Evolutionary conservation across 1,139 yeast genomes (phyloP), one percentile per base, ranked within the genome.

Genomic region (Kodamaea arcana): DNA sequence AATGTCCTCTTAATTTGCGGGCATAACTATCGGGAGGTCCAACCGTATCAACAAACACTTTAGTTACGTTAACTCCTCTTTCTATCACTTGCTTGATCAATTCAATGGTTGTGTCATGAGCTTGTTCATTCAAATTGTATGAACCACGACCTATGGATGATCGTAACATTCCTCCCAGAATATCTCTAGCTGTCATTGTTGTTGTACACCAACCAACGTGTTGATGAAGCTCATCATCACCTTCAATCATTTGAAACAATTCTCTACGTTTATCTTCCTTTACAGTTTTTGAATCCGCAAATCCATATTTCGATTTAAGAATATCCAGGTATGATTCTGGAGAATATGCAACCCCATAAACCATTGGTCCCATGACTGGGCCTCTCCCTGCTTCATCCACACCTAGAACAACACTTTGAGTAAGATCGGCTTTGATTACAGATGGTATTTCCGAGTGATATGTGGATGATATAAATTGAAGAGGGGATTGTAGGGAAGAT

Each of bases 351-450:
- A 87, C 67, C 1, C 95, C 95, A 51, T 92, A 92, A 1, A 94
- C 98, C 98, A 92, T 94, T 1, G 97, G 95, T 0, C 98, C 94
- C 34, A 92, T 53, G 0, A 94, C 97, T 0, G 99, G 98, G 0
- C 99, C 99, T 45, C 99, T 72, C 0, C 99, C 98, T 0, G 99
- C 98, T 56, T 92, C 99, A 56, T 92, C 98, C 1, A 92, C 95
- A 3, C 98, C 98, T 11, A 92, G 59, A 1, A 87, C 76, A 3
- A 69, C 61, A 0, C 60, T 50, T 9, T 48, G 54, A 3, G 41
- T 26, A 4, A 47, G 41, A 25, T 52, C 43, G 15, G 43, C 37
- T 13, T 20, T 17, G 9, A 64, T 45, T 3, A 33, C 41, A 8
- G 26, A 22, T 1, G 72, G 72, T 8, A 64, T 47, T 1, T 46